A percentile compares a stretch with the other conserved stretches of the same genome.
phyloP scores from a whole-genome alignment of 169 alveolate species.

The Plasmodium vivax region DNA sequence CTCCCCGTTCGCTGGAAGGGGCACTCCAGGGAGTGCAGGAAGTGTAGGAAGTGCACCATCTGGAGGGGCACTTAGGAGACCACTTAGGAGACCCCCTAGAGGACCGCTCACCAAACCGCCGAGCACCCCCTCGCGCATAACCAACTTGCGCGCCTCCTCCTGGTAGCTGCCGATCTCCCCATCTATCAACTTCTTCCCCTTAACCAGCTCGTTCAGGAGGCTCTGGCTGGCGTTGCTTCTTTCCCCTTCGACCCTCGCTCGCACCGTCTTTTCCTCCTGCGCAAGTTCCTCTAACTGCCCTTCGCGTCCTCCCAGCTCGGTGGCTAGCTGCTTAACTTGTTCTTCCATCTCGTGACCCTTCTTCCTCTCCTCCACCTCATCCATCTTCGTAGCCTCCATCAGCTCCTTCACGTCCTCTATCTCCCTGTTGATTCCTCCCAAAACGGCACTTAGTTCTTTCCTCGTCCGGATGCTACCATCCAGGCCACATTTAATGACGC shows the following conservation, averaged over 20 bases:
- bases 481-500: constrained; percentile 26
- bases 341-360: neutral
- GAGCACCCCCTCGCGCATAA: constrained; percentile 14
- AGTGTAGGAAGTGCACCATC: neutral
- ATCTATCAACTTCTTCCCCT: constrained; percentile 28
- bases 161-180: constrained; percentile 44
- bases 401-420: neutral
- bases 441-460: constrained; percentile 16
- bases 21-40: neutral
- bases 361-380: constrained; percentile 16
- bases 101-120: neutral
- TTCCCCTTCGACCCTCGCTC: constrained; percentile 15
- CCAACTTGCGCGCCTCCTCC: constrained; percentile 39
- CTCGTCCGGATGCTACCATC: constrained; percentile 5
- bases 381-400: neutral
- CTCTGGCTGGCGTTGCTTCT: constrained; percentile 5
- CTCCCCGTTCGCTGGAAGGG: neutral
- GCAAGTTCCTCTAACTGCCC: neutral
- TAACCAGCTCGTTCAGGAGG: constrained; percentile 17
- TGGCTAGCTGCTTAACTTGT: neutral
- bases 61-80: no score
- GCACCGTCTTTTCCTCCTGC: neutral
- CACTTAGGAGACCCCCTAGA: neutral
- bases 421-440: neutral
- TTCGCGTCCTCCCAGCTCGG: neutral